phyloP scores from a whole-genome alignment of 2,329 filamentous ascomycete species.

The Fusarium setosum region DNA sequence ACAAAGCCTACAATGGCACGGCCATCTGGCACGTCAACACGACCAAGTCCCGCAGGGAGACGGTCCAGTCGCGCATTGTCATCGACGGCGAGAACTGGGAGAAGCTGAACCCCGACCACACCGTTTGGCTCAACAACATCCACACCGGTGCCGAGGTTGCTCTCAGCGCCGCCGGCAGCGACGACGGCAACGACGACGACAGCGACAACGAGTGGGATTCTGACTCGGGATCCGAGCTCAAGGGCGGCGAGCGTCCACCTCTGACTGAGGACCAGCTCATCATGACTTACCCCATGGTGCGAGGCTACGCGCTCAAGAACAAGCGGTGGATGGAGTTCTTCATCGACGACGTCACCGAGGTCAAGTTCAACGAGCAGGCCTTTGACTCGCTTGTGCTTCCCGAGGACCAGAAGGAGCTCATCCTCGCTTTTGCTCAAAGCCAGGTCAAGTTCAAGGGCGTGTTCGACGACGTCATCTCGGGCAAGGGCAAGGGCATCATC shows the following conservation, averaged over 20 bases:
- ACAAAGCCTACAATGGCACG: constrained; percentile 57
- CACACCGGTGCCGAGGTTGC: not conserved
- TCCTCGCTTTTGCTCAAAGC: constrained; percentile 61
- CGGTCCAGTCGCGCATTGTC: constrained; percentile 46
- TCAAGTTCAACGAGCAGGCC: constrained; percentile 60
- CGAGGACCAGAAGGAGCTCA: constrained; percentile 61
- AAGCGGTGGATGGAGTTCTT: constrained; percentile 63
- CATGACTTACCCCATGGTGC: constrained; percentile 53
- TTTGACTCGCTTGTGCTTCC: constrained; percentile 63
- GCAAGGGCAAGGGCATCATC: constrained; percentile 63
- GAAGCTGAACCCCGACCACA: constrained; percentile 43
- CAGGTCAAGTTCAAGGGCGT: constrained; percentile 54
- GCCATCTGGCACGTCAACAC: constrained; percentile 46
- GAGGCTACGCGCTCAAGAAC: constrained; percentile 61
- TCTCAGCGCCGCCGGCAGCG: not conserved
- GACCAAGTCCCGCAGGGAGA: constrained; percentile 41
- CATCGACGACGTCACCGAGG: constrained; percentile 56
- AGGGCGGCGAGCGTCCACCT: constrained; percentile 30
- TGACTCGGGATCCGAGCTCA: not conserved
- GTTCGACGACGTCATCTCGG: constrained; percentile 65
- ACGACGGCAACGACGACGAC: constrained; percentile 11
- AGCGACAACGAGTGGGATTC: constrained; percentile 21
- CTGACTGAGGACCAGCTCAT: constrained; percentile 55
- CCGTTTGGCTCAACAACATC: constrained; percentile 30
- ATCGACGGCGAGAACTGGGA: constrained; percentile 47